Conservation (phyloP, 106 monocot species). For the Phalaenopsis aphrodite region DNA sequence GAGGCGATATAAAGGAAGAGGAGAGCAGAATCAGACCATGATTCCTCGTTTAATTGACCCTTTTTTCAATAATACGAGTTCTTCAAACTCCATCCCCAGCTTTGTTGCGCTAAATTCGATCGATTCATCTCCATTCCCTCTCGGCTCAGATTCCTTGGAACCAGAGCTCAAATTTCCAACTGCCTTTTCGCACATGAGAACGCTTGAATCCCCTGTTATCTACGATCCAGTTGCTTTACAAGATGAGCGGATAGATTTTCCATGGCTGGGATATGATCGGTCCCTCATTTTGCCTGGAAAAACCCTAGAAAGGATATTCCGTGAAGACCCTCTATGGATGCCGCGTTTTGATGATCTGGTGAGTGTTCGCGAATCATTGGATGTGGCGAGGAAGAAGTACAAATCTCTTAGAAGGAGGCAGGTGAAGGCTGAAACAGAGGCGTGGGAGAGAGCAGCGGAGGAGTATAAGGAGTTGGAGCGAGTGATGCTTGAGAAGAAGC, state of each 20-base stretch:
- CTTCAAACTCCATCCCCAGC: conserved; percentile 6
- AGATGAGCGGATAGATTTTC: conserved; percentile 8
- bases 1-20: conserved; percentile 7
- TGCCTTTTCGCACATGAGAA: conserved; percentile 28
- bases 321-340: conserved; percentile 39
- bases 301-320: conserved; percentile 20
- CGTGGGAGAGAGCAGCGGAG: conserved; percentile 78
- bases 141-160: conserved; percentile 31
- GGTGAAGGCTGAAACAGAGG: conserved; percentile 80
- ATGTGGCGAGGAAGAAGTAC: conserved; percentile 29
- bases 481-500: conserved; percentile 88
- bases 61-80: conserved; percentile 2
- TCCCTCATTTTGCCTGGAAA: conserved; percentile 10
- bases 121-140: conserved; percentile 35
- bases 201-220: conserved; percentile 27
- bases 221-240: conserved; percentile 11
- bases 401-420: conserved; percentile 58
- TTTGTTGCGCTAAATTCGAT: conserved; percentile 24
- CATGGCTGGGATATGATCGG: conserved; percentile 3
- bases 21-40: not conserved
- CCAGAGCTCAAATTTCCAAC: conserved; percentile 22
- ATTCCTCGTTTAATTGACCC: not conserved
- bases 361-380: not conserved
- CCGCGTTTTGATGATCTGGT: not conserved
- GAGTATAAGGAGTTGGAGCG: conserved; percentile 84